These are phyloP conservation scores for Pyrenochaeta sp. DNA, from an alignment of 2,329 filamentous ascomycete species.

Conservation along the genomic window DNA sequence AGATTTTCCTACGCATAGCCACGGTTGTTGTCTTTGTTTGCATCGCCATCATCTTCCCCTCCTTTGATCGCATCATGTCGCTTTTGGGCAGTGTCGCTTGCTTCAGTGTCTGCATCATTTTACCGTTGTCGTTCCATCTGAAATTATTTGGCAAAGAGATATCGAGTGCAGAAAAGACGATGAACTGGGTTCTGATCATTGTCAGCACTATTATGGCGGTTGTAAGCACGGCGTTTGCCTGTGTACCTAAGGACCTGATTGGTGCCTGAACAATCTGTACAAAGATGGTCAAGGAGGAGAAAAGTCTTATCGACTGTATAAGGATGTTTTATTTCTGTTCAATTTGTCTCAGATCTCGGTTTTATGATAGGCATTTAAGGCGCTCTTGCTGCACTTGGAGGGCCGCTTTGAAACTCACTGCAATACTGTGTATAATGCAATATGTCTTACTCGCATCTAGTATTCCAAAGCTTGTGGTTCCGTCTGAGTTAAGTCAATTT, in stretches of 20 bases:
- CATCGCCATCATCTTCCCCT: constrained; percentile 77
- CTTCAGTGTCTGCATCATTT: constrained; percentile 92
- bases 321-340: neutral
- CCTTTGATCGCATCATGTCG: constrained; percentile 90
- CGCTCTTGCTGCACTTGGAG: constrained; percentile 15
- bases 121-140: constrained; percentile 88
- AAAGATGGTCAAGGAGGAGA: neutral
- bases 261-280: constrained; percentile 9
- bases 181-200: constrained; percentile 75
- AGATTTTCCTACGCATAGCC: constrained; percentile 69
- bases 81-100: constrained; percentile 90
- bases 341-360: constrained; percentile 1
- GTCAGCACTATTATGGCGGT: constrained; percentile 75
- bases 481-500: no score
- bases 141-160: constrained; percentile 86
- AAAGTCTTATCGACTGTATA: no score
- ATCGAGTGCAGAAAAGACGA: constrained; percentile 65
- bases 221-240: constrained; percentile 86
- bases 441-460: no score
- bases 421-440: no score
- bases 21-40: constrained; percentile 76
- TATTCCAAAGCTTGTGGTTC: no score
- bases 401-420: neutral
- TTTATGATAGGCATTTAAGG: constrained; percentile 2
- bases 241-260: constrained; percentile 73